Conservation (phyloP, 2,329 filamentous ascomycete genomes). For the Neocucurbitaria cava region DNA sequence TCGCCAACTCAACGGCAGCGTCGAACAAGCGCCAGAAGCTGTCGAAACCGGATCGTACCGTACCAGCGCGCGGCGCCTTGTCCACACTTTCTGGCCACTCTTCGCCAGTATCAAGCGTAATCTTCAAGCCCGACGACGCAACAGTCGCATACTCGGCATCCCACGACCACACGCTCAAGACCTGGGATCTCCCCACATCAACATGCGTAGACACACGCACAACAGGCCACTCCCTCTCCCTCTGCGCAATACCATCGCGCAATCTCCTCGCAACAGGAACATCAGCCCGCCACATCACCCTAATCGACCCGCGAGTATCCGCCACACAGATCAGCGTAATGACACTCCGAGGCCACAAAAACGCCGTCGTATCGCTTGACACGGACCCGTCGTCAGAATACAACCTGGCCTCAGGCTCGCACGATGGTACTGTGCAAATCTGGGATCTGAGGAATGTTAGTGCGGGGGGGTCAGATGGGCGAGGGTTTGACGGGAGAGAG, state of each 20-base stretch:
- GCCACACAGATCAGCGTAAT: conserved; percentile 80
- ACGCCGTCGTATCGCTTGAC: conserved; percentile 69
- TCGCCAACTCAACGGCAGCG: conserved; percentile 69
- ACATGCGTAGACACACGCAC: conserved; percentile 81
- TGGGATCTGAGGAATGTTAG: conserved; percentile 87
- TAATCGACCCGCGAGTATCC: conserved; percentile 87
- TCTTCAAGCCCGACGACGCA: conserved; percentile 84
- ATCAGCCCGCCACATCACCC: conserved; percentile 82
- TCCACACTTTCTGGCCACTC: conserved; percentile 75
- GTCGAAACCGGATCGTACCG: conserved; percentile 63
- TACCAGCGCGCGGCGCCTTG: conserved; percentile 78
- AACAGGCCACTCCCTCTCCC: conserved; percentile 80
- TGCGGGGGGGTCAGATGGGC: conserved; percentile 59
- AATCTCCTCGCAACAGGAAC: conserved; percentile 76
- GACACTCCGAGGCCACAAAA: conserved; percentile 89
- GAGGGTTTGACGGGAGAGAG: conserved; percentile 69
- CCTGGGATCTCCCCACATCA: conserved; percentile 86
- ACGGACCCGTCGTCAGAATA: conserved; percentile 73
- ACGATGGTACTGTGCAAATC: conserved; percentile 90
- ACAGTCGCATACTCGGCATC: conserved; percentile 92
- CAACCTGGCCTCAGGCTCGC: conserved; percentile 85
- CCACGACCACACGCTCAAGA: conserved; percentile 88
- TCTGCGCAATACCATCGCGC: conserved; percentile 74
- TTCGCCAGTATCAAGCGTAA: conserved; percentile 75
- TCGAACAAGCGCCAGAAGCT: conserved; percentile 79